Conservation (phyloP, 139 green algal genomes). For the Volvox reticuliferus region DNA sequence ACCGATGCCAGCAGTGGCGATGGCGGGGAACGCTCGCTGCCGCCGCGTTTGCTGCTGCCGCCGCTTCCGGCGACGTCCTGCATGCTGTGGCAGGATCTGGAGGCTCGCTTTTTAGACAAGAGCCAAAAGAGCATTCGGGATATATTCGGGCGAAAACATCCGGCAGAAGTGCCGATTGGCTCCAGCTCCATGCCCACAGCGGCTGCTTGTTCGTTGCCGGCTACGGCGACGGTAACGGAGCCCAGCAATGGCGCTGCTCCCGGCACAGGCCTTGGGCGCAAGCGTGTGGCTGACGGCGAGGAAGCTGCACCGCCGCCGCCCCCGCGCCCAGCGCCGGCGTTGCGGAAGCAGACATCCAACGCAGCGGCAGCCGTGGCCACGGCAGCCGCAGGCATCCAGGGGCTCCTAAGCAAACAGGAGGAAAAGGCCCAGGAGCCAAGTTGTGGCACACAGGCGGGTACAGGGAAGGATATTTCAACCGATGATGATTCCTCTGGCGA, state of each 20-base stretch:
- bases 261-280: background rate
- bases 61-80: background rate
- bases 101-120: constrained; percentile 61
- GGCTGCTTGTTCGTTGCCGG: too few relatives aligned
- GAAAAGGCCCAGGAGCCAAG: too few relatives aligned
- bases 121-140: constrained; percentile 62
- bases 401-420: too few relatives aligned
- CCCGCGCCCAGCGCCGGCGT: too few relatives aligned
- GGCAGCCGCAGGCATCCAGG: background rate
- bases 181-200: too few relatives aligned
- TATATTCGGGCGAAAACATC: constrained; percentile 54
- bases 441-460: too few relatives aligned
- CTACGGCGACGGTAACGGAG: too few relatives aligned
- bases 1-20: background rate
- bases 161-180: background rate
- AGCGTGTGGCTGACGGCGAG: background rate
- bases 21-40: background rate
- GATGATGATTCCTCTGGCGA: too few relatives aligned
- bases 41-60: constrained; percentile 8
- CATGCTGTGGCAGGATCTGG: background rate
- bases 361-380: background rate
- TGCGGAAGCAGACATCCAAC: background rate
- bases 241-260: too few relatives aligned
- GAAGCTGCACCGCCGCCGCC: background rate
- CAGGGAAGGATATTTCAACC: too few relatives aligned